Percentiles rank a stretch among this genome's conserved stretches.
These are phyloP conservation scores for Sporothrix pallida DNA, from an alignment of 2,329 filamentous ascomycete species.

Conservation along the genomic window DNA sequence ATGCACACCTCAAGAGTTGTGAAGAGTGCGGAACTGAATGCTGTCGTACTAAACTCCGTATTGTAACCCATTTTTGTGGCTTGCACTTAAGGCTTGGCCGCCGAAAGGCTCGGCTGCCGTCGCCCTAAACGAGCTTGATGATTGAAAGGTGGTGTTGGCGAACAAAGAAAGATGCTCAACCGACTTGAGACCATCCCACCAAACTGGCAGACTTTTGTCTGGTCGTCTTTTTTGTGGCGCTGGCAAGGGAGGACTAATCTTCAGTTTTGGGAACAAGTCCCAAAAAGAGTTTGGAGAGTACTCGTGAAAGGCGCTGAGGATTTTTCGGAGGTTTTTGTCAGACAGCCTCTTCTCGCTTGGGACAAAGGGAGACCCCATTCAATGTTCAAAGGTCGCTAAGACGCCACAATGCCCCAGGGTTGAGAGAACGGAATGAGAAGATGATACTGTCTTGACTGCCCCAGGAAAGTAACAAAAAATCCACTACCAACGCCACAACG, in stretches of 20 bases:
- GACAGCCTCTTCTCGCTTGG: neutral
- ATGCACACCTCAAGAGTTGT: too few species aligned
- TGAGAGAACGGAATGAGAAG: neutral
- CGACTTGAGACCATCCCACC: neutral
- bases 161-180: neutral
- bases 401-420: neutral
- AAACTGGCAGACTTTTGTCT: neutral
- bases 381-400: neutral
- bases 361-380: neutral
- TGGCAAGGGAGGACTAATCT: neutral
- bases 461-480: neutral
- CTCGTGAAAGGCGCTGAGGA: neutral
- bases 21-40: conserved; percentile 14
- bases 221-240: conserved; percentile 2
- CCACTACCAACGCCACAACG: neutral
- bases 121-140: neutral
- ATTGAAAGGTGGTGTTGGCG: neutral
- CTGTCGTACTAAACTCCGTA: too few species aligned
- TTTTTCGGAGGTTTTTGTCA: neutral
- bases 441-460: neutral
- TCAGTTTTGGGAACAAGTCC: neutral
- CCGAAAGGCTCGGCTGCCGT: neutral
- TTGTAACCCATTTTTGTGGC: neutral
- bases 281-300: neutral
- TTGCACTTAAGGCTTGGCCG: neutral